Evolutionary conservation across 495 filamentous ascomycete species (phyloP).

Genomic region (Aspergillus saccharolyticus): DNA sequence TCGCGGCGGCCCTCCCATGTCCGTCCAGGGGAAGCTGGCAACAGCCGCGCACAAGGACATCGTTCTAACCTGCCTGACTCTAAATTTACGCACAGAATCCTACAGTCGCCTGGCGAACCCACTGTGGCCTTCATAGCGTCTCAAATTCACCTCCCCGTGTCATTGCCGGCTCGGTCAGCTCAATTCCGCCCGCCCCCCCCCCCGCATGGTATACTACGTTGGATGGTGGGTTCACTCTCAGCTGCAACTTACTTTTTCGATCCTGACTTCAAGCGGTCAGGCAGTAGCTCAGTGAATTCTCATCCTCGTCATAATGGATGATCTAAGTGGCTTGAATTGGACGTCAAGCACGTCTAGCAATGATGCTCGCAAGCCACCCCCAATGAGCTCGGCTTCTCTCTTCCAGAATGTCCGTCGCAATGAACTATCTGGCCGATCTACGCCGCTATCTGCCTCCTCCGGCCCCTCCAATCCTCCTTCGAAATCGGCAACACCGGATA

Average conservation of each 20-base stretch:
- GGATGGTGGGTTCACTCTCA: conserved; percentile 14
- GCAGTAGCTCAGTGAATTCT: conserved; percentile 10
- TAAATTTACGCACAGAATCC: background rate
- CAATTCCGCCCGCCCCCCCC: conserved; percentile 5
- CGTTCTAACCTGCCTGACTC: background rate
- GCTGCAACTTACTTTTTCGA: background rate
- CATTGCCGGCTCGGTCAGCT: conserved; percentile 3
- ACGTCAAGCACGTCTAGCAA: conserved; percentile 30
- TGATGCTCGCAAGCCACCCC: conserved; percentile 40
- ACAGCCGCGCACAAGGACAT: background rate
- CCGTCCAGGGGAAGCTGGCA: conserved; percentile 12
- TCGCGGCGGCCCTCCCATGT: conserved; percentile 8
- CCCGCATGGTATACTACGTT: conserved; percentile 1
- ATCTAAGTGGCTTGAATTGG: conserved; percentile 55
- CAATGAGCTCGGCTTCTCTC: conserved; percentile 49
- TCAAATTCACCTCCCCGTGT: background rate
- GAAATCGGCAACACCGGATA: conserved; percentile 55
- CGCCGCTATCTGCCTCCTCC: conserved; percentile 56
- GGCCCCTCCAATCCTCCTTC: conserved; percentile 46
- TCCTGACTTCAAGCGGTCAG: background rate
- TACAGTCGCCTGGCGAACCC: background rate
- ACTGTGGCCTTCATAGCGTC: background rate
- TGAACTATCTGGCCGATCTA: conserved; percentile 64
- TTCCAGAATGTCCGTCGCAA: conserved; percentile 54
- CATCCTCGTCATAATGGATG: conserved; percentile 44